Evolutionary conservation across 169 alveolate species (phyloP).

Genomic region (Babesia divergens): DNA sequence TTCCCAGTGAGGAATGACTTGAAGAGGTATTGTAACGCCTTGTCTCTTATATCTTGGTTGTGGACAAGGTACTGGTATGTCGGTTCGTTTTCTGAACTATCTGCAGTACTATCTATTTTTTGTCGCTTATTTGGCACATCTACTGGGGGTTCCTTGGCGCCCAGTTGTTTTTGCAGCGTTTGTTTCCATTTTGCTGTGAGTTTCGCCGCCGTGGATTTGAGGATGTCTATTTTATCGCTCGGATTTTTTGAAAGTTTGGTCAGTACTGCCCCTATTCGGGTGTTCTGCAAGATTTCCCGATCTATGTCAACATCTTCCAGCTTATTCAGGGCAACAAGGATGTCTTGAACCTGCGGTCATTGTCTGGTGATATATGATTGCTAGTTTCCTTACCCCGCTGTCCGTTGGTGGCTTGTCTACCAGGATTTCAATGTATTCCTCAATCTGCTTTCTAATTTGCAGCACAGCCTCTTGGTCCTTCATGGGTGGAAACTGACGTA

Average conservation of each 20-base stretch:
- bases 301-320: slow-evolving; percentile 68
- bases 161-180: slow-evolving; percentile 32
- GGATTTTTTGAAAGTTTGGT: slow-evolving; percentile 68
- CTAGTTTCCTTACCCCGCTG: slow-evolving; percentile 3
- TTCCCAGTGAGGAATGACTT: slow-evolving; percentile 57
- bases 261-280: slow-evolving; percentile 78
- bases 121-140: slow-evolving; percentile 35
- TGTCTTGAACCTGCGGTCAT: slow-evolving; percentile 10
- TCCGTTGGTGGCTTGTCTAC: not conserved
- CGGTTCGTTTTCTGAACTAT: not conserved
- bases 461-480: not conserved
- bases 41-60: slow-evolving; percentile 64
- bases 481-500: not conserved
- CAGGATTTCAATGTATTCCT: slow-evolving; percentile 1
- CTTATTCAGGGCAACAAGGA: slow-evolving; percentile 36
- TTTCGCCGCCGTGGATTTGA: slow-evolving; percentile 34
- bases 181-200: slow-evolving; percentile 67
- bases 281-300: slow-evolving; percentile 70
- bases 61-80: slow-evolving; percentile 45
- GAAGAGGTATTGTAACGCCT: slow-evolving; percentile 62
- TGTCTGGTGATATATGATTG: not conserved
- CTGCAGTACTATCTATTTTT: slow-evolving; percentile 16
- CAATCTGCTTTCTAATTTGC: slow-evolving; percentile 9
- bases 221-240: slow-evolving; percentile 22
- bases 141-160: slow-evolving; percentile 16